Evolutionary conservation across 2,329 filamentous ascomycete genomes (phyloP).

Genomic region (Nothophoma quercina): DNA sequence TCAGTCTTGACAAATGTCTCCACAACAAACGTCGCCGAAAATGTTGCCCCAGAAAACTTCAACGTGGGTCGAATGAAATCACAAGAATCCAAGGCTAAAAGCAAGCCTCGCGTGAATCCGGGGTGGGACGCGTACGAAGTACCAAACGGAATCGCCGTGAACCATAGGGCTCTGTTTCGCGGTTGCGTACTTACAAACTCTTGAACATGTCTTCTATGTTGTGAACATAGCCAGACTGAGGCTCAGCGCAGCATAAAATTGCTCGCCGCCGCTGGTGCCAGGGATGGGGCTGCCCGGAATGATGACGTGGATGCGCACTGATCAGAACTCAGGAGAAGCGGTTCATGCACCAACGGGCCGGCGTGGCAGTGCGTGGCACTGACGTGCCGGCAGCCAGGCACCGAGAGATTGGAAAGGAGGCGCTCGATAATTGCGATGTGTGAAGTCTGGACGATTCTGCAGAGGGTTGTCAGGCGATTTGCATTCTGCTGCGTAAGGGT

Average conservation of each 20-base stretch:
- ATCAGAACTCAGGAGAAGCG: constrained; percentile 29
- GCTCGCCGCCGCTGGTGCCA: constrained; percentile 11
- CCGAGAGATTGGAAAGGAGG: neutral
- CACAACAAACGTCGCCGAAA: constrained; percentile 4
- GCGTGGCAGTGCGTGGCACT: constrained; percentile 17
- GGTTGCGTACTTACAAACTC: no score
- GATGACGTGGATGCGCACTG: constrained; percentile 31
- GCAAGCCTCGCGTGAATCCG: constrained; percentile 6
- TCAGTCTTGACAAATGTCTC: neutral
- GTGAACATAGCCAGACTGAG: neutral
- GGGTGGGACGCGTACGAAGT: neutral
- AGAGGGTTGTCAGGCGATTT: neutral
- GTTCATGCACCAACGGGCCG: constrained; percentile 20
- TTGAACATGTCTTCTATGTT: neutral
- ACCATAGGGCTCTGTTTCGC: neutral
- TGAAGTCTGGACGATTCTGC: neutral
- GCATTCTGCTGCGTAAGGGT: neutral
- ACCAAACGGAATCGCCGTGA: neutral
- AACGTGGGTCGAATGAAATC: constrained; percentile 14
- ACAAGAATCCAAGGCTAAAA: neutral
- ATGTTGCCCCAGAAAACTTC: constrained; percentile 2
- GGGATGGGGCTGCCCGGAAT: constrained; percentile 14
- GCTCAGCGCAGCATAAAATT: constrained; percentile 5
- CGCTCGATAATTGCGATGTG: neutral
- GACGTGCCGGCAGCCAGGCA: constrained; percentile 9